These are phyloP conservation scores for Pseudofabraea citricarpa DNA, from an alignment of 2,329 filamentous ascomycete genomes.

Conservation along the genomic window DNA sequence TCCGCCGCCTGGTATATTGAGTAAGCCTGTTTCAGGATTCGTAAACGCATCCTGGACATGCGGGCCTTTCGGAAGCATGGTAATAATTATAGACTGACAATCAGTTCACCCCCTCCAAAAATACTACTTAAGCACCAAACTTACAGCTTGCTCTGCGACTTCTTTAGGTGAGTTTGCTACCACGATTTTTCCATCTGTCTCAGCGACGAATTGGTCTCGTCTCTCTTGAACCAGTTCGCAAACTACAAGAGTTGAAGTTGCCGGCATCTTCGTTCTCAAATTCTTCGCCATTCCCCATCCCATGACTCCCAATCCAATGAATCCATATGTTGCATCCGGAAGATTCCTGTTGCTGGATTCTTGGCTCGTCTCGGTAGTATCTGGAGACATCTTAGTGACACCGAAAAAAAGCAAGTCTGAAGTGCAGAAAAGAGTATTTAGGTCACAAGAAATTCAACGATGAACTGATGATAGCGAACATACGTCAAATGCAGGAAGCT, in stretches of 20 bases:
- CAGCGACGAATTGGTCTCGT: conserved; percentile 1
- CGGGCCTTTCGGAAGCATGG: conserved; percentile 61
- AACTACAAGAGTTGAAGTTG: not conserved
- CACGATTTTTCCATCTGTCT: not conserved
- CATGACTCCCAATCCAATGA: conserved; percentile 36
- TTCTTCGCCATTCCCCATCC: conserved; percentile 66
- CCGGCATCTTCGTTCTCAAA: conserved; percentile 55
- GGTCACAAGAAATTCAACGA: no score
- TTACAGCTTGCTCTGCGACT: conserved; percentile 6
- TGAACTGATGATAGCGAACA: no score
- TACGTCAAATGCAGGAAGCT: no score
- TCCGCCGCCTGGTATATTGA: conserved; percentile 31
- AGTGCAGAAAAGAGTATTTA: no score
- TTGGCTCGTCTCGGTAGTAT: no score
- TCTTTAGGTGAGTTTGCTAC: conserved; percentile 4
- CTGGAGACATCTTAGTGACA: no score
- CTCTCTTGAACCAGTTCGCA: conserved; percentile 3
- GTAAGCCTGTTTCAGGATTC: conserved; percentile 41
- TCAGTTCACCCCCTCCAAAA: no score
- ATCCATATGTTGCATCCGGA: not conserved
- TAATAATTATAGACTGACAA: conserved; percentile 57
- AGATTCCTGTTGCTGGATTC: no score
- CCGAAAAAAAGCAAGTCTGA: no score
- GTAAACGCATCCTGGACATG: conserved; percentile 62
- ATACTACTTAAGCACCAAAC: not conserved